phyloP scores from a whole-genome alignment of 257 asterid genomes.

The Sherardia arvensis region DNA sequence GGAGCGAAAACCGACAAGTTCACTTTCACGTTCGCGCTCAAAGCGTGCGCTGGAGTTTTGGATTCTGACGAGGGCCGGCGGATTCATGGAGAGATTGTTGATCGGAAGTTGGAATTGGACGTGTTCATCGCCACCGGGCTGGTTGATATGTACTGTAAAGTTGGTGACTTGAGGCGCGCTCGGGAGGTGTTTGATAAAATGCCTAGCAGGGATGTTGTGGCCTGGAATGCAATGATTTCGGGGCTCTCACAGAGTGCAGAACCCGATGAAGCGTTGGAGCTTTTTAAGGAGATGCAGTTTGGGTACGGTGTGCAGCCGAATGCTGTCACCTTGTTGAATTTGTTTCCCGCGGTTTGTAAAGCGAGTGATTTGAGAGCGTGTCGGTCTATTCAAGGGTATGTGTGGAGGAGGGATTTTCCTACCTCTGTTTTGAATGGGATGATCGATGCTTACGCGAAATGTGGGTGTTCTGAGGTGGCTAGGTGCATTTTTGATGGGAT shows the following conservation, averaged over 20 bases:
- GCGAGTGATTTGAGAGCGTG: slow-evolving; percentile 21
- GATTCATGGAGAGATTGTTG: slow-evolving; percentile 19
- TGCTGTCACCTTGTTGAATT: slow-evolving; percentile 28
- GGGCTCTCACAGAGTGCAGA: slow-evolving; percentile 24
- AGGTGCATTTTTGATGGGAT: slow-evolving; percentile 16
- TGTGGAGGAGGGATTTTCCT: slow-evolving; percentile 32
- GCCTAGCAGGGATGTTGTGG: slow-evolving; percentile 27
- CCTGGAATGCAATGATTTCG: slow-evolving; percentile 34
- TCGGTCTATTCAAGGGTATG: slow-evolving; percentile 23
- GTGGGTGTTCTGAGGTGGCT: slow-evolving; percentile 16
- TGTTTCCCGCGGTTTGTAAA: slow-evolving; percentile 32
- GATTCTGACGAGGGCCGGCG: slow-evolving; percentile 19
- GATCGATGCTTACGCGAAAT: slow-evolving; percentile 32
- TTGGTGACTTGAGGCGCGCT: slow-evolving; percentile 24
- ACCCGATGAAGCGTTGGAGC: slow-evolving; percentile 19
- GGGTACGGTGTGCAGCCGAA: slow-evolving; percentile 17
- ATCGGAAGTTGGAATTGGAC: slow-evolving; percentile 19
- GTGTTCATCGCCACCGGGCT: slow-evolving; percentile 35
- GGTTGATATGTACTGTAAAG: slow-evolving; percentile 26
- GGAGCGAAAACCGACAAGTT: slow-evolving; percentile 26
- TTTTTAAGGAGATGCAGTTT: slow-evolving; percentile 25
- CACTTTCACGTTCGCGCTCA: slow-evolving; percentile 33
- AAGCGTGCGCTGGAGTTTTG: slow-evolving; percentile 26
- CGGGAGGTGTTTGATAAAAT: slow-evolving; percentile 28
- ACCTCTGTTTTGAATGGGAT: slow-evolving; percentile 26